Evolutionary conservation across 768 basidiomycete genomes (phyloP), one percentile per base, ranked within the genome.

Genomic region (Suillus ampliporus): DNA sequence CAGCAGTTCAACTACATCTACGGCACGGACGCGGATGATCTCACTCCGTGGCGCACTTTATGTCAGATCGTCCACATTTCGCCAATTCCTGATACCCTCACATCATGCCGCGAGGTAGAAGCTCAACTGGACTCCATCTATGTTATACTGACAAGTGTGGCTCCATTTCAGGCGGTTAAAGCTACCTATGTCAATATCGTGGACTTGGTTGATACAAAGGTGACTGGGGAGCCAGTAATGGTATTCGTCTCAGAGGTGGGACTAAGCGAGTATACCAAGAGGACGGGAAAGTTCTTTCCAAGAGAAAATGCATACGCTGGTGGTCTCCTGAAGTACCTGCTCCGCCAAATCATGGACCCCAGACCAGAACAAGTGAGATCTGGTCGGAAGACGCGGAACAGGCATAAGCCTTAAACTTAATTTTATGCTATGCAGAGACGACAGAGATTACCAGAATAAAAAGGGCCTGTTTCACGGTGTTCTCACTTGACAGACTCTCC

Each of bases 171-270:
- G 75, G 40, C 57, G 10, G 60, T 74, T 2, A 62, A 65, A 59
- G 65, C 65, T 10, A 66, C 67, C 0, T 67, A 72, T 11, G 69
- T 78, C 48, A 75, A 78, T 46, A 65, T 76, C 7, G 65, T 73
- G 21, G 73, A 77, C 47, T 68, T 78, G 43, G 46, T 76, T 17
- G 63, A 74, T 17, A 56, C 67, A 0, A 63, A 28, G 2, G 60
- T 64, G 17, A 64, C 64, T 1, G 62, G 67, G 4, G 34, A 57
- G 0, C 58, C 58, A 4, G 31, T 31, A 6, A 31, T 3, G 31
- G 31, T 31, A 31, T 31, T 31, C 31, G 31, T 31, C 31, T 31
- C 67, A 0, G 67, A 72, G 34, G 44, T 51, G 0, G 59, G 66
- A 8, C 71, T 77, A 0, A 67, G 64, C 7, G 3, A 17, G 6